Evolutionary conservation across 805 yeast species (phyloP).

Genomic region (Candida gorgasii): DNA sequence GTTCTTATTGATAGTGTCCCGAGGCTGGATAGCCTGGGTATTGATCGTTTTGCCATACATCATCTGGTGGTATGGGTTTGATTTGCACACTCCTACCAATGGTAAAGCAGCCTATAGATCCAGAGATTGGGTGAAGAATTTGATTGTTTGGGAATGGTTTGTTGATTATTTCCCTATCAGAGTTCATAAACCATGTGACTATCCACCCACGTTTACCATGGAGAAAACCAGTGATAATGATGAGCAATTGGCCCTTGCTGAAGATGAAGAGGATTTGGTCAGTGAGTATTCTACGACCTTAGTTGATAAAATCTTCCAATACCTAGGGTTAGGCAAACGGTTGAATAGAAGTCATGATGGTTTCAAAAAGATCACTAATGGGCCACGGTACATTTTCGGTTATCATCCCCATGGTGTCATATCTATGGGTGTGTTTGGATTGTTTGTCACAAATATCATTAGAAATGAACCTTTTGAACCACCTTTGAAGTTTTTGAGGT

Average conservation of each 20-base stretch:
- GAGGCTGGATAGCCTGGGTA: conserved; percentile 70
- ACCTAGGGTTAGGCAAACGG: conserved; percentile 38
- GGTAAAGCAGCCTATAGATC: conserved; percentile 66
- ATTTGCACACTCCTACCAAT: conserved; percentile 69
- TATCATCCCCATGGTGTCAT: conserved; percentile 97
- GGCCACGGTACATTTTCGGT: conserved; percentile 84
- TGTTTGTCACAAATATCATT: conserved; percentile 60
- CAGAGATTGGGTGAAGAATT: conserved; percentile 56
- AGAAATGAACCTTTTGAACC: conserved; percentile 46
- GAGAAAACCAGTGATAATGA: conserved; percentile 25
- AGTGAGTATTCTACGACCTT: conserved; percentile 37
- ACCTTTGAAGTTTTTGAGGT: conserved; percentile 31
- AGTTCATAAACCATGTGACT: conserved; percentile 64
- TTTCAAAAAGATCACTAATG: conserved; percentile 42
- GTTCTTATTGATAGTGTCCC: conserved; percentile 49
- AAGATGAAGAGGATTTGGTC: conserved; percentile 45
- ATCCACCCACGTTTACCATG: conserved; percentile 70
- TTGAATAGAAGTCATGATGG: conserved; percentile 25
- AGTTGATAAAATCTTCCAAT: conserved; percentile 36
- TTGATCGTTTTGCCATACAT: conserved; percentile 61
- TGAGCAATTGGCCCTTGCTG: conserved; percentile 20
- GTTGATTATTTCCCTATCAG: conserved; percentile 78
- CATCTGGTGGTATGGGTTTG: conserved; percentile 51
- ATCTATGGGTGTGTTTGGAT: conserved; percentile 87
- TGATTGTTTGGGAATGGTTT: conserved; percentile 68